phyloP scores from a whole-genome alignment of 257 asterid species.

The Plantago ovata region DNA sequence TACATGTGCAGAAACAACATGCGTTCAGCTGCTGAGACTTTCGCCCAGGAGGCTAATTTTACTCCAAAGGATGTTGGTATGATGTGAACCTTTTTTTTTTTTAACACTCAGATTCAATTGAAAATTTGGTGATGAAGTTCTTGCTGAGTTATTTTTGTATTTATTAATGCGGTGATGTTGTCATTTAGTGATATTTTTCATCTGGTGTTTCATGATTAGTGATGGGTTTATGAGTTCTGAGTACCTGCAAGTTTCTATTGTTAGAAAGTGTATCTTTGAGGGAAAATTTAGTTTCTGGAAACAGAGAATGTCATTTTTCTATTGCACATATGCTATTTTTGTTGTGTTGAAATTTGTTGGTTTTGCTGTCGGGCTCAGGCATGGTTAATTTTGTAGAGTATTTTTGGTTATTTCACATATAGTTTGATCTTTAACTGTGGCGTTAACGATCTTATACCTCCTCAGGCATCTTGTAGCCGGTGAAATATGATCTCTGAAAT shows the following conservation, averaged over 20 bases:
- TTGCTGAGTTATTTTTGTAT: background rate
- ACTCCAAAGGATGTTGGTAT: conserved; percentile 16
- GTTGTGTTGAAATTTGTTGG: too few relatives aligned
- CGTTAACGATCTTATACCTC: background rate
- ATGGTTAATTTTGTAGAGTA: conserved; percentile 13
- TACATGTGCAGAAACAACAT: conserved; percentile 27
- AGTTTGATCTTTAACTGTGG: background rate
- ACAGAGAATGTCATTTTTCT: background rate
- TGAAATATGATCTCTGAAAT: background rate
- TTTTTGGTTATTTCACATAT: conserved; percentile 1
- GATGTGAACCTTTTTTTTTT: too few relatives aligned
- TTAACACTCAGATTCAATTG: too few relatives aligned
- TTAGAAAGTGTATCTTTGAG: conserved; percentile 6
- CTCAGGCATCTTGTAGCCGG: too few relatives aligned
- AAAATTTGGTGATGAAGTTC: too few relatives aligned
- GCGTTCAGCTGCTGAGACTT: conserved; percentile 25
- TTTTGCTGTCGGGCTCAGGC: background rate
- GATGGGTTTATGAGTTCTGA: conserved; percentile 2
- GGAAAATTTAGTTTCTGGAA: background rate
- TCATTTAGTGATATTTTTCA: conserved; percentile 9
- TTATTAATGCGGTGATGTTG: conserved; percentile 9
- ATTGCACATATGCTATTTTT: background rate
- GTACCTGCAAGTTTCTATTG: background rate
- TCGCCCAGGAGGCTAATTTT: conserved; percentile 25
- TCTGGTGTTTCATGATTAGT: conserved; percentile 7